phyloP scores from a whole-genome alignment of 148 eudicot species.

The Diospyros lotus region DNA sequence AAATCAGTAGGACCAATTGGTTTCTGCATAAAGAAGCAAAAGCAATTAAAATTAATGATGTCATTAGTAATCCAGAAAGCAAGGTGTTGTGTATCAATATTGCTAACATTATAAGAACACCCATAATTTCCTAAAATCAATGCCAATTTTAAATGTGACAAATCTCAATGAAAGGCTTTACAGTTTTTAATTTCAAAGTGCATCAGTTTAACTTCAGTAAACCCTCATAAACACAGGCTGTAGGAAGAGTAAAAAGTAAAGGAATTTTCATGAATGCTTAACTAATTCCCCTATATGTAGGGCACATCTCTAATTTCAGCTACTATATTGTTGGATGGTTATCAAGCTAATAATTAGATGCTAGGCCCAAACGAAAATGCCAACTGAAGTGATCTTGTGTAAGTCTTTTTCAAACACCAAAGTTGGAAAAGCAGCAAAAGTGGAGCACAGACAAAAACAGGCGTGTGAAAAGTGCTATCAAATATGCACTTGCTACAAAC shows the following conservation, averaged over 20 bases:
- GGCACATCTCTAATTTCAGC: not conserved
- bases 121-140: not conserved
- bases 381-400: not conserved
- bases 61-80: not conserved
- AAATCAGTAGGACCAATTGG: constrained; percentile 75
- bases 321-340: not conserved
- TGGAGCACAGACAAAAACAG: not conserved
- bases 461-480: not conserved
- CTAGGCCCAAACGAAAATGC: not conserved
- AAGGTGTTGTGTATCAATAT: not conserved
- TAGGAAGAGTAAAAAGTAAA: not conserved
- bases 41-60: not conserved
- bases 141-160: not conserved
- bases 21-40: constrained; percentile 49
- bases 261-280: not conserved
- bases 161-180: not conserved
- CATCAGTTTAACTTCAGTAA: not conserved
- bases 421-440: not conserved
- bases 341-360: not conserved
- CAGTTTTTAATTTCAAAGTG: constrained; percentile 4
- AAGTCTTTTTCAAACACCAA: not conserved
- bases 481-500: not conserved
- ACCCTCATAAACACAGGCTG: not conserved
- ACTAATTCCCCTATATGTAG: not conserved
- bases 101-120: not conserved